Conservation (phyloP, 495 filamentous ascomycete species). For the Cryomyces minteri region DNA sequence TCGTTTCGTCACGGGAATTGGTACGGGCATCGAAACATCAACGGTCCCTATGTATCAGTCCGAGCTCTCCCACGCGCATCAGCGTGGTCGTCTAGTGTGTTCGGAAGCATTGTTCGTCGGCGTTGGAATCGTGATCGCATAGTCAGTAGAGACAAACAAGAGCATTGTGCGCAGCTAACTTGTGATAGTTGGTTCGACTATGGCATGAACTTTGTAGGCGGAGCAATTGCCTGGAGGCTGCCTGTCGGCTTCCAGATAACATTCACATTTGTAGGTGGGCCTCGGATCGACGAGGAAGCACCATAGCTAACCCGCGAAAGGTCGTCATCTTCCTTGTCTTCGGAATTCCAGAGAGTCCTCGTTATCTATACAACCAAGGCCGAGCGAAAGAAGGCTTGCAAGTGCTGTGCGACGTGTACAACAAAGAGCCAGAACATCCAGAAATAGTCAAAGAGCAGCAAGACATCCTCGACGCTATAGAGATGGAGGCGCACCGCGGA, state of each 20-base stretch:
- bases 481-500: slow-evolving; percentile 25
- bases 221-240: slow-evolving; percentile 15
- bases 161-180: neutral
- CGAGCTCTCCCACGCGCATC: slow-evolving; percentile 15
- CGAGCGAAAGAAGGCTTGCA: slow-evolving; percentile 26
- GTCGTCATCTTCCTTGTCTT: slow-evolving; percentile 17
- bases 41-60: slow-evolving; percentile 14
- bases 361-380: slow-evolving; percentile 22
- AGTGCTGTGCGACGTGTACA: slow-evolving; percentile 31
- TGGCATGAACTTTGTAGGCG: slow-evolving; percentile 12
- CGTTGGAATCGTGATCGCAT: slow-evolving; percentile 16
- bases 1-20: slow-evolving; percentile 16
- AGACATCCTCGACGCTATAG: slow-evolving; percentile 28
- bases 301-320: neutral
- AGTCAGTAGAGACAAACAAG: slow-evolving; percentile 6
- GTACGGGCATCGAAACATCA: slow-evolving; percentile 14
- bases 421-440: slow-evolving; percentile 20
- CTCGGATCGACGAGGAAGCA: neutral
- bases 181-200: slow-evolving; percentile 6
- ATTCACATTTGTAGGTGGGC: slow-evolving; percentile 11
- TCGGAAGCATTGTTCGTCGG: slow-evolving; percentile 18
- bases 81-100: slow-evolving; percentile 14
- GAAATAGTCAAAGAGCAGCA: slow-evolving; percentile 25
- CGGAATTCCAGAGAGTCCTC: slow-evolving; percentile 15
- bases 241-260: slow-evolving; percentile 16